Evolutionary conservation across 2,329 filamentous ascomycete species (phyloP).

Genomic region (Aspergillus sp.): DNA sequence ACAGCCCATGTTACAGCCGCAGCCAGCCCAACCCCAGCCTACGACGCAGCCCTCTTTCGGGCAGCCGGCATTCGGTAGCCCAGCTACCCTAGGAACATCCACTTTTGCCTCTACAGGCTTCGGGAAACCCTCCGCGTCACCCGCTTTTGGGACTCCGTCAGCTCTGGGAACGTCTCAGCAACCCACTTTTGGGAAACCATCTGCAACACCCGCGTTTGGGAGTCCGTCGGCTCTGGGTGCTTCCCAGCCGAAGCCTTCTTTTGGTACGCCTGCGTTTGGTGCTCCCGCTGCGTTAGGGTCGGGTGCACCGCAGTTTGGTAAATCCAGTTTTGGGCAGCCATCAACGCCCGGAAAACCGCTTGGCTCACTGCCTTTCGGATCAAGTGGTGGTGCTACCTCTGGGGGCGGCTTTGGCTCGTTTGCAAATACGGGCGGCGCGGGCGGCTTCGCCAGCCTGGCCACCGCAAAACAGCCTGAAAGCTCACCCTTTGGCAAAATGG

Average conservation of each 20-base stretch:
- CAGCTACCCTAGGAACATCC: slow-evolving; percentile 28
- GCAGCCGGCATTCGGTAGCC: slow-evolving; percentile 25
- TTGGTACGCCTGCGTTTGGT: slow-evolving; percentile 38
- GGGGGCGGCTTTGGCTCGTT: slow-evolving; percentile 39
- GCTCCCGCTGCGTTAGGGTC: slow-evolving; percentile 35
- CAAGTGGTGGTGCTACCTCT: slow-evolving; percentile 17
- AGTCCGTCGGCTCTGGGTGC: slow-evolving; percentile 28
- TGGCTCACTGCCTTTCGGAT: slow-evolving; percentile 22
- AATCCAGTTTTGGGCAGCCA: slow-evolving; percentile 26
- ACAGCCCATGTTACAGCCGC: slow-evolving; percentile 18
- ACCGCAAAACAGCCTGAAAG: slow-evolving; percentile 23
- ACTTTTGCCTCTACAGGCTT: slow-evolving; percentile 29
- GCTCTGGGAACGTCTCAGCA: slow-evolving; percentile 23
- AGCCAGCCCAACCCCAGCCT: slow-evolving; percentile 8
- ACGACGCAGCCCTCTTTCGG: slow-evolving; percentile 11
- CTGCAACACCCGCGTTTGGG: slow-evolving; percentile 27
- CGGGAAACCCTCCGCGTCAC: slow-evolving; percentile 25
- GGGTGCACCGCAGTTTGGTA: slow-evolving; percentile 32
- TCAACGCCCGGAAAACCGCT: slow-evolving; percentile 27
- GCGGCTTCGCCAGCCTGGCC: slow-evolving; percentile 27
- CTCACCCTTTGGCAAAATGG: slow-evolving; percentile 29
- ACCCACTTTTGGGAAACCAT: slow-evolving; percentile 31
- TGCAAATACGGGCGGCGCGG: slow-evolving; percentile 17
- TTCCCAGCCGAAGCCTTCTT: slow-evolving; percentile 26
- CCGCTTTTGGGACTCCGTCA: slow-evolving; percentile 31